Percentiles rank a stretch among this genome's conserved stretches.
phyloP scores from a whole-genome alignment of 805 yeast species.

The Saccharomycopsis javanensis region DNA sequence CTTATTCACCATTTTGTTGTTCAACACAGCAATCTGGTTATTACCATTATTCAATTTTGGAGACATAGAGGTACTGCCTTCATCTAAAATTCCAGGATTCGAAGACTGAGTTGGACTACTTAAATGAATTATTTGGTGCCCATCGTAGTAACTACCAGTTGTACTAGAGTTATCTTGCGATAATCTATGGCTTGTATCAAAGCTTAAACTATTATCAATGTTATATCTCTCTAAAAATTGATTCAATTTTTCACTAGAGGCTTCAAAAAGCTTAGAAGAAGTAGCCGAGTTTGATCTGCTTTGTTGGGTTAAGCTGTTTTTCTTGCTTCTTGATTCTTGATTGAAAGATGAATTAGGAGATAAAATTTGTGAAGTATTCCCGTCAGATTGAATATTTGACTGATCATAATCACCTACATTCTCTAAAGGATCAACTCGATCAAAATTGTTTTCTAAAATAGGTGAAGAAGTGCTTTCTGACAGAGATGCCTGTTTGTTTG shows the following conservation, averaged over 20 bases:
- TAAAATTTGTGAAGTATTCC: background rate
- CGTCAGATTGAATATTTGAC: background rate
- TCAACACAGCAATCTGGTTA: background rate
- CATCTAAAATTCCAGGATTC: background rate
- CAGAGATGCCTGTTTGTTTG: background rate
- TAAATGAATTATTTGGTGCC: background rate
- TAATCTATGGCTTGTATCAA: background rate
- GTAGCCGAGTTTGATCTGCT: background rate
- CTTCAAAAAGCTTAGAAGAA: background rate
- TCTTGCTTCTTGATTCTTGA: background rate
- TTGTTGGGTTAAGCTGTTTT: background rate
- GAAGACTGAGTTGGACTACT: background rate
- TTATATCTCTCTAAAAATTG: slow-evolving; percentile 1
- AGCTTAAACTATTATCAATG: background rate
- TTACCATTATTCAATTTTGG: background rate
- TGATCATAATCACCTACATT: background rate
- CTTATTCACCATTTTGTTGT: background rate
- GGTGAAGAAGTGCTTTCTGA: background rate
- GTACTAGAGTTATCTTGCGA: background rate
- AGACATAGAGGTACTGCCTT: background rate
- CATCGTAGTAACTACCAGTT: background rate
- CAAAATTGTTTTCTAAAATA: background rate
- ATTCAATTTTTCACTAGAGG: background rate
- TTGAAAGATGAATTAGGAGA: background rate
- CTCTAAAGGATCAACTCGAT: background rate